phyloP scores from a whole-genome alignment of 768 basidiomycete species.

The Trametes meyenii region DNA sequence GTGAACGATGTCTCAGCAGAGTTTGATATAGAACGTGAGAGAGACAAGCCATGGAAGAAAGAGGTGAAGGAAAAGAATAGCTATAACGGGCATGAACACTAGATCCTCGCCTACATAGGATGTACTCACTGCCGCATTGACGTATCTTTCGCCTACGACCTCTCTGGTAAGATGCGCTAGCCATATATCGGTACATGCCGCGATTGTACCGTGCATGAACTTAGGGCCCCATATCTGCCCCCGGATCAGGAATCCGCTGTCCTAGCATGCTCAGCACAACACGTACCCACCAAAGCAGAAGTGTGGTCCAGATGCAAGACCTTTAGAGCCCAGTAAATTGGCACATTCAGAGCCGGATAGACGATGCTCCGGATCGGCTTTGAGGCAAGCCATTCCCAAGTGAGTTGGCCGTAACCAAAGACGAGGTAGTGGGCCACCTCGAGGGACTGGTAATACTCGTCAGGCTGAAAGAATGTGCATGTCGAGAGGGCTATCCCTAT shows the following conservation, averaged over 20 bases:
- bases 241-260: neutral
- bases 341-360: constrained; percentile 82
- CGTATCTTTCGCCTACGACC: constrained; percentile 60
- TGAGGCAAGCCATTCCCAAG: constrained; percentile 91
- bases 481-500: constrained; percentile 68
- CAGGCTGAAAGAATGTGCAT: constrained; percentile 91
- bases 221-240: constrained; percentile 75
- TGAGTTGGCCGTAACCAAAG: constrained; percentile 89
- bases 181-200: constrained; percentile 80
- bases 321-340: constrained; percentile 74
- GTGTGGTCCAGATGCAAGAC: constrained; percentile 54
- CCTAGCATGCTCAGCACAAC: too few relatives aligned
- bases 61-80: constrained; percentile 80
- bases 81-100: constrained; percentile 41
- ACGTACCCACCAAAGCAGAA: constrained; percentile 61
- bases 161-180: constrained; percentile 61
- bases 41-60: constrained; percentile 82
- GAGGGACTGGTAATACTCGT: constrained; percentile 94
- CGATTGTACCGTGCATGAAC: constrained; percentile 72
- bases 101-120: neutral
- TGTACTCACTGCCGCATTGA: constrained; percentile 61
- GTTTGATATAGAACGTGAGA: constrained; percentile 90
- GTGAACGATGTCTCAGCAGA: constrained; percentile 89
- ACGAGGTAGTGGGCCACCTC: constrained; percentile 89
- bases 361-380: constrained; percentile 76